Evolutionary conservation across 805 yeast genomes (phyloP), one percentile per base, ranked within the genome.

Genomic region (Jamesozyma rosinii): DNA sequence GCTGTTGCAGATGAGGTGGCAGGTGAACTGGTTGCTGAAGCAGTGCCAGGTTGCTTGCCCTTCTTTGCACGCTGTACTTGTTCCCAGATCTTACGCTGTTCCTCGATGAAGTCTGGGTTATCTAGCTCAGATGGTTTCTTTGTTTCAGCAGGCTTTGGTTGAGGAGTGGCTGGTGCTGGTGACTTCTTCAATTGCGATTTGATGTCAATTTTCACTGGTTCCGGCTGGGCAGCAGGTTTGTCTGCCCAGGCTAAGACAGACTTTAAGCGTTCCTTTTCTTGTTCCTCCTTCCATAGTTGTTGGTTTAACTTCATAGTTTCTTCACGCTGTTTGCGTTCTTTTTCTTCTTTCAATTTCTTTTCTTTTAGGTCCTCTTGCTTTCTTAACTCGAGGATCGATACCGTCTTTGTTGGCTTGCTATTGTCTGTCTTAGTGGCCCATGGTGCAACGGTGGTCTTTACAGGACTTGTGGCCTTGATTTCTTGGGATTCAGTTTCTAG

Each of bases 11-110:
- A 49, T 4, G 58, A 65, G 14, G 61, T 55, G 10, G 63, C 54
- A 65, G 64, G 59, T n/a, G 50, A 52, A 22, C 49, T 52, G 17
- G 24, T 36, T 2, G 46, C 29, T 29, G 75, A 80, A 59, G 71
- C 77, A 52, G 87, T 64, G 30, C 74, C 21, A 3, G 39, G 9
- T 3, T n/a, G 81, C 59, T 70, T 81, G 51, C 87, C 83, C 79
- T 75, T 74, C 40, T 84, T 81, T 26, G 65, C 64, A 56, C 80
- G 79, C 59, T 84, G 94, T 44, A 76, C 70, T 42, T 77, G 83
- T 48, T 77, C 62, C 63, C 64, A 60, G 4, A 61, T 36, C 29
- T 51, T 55, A 34, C 51, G 53, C 44, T 62, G 66, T 45, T 62
- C 65, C 35, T 57, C 54, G 35, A 62, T 49, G 42, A 59, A 59